Percentiles rank a stretch among this genome's conserved stretches.
These are phyloP conservation scores for Zoysia pacifica DNA, from an alignment of 176 grass and related monocot genomes.

Conservation along the genomic window DNA sequence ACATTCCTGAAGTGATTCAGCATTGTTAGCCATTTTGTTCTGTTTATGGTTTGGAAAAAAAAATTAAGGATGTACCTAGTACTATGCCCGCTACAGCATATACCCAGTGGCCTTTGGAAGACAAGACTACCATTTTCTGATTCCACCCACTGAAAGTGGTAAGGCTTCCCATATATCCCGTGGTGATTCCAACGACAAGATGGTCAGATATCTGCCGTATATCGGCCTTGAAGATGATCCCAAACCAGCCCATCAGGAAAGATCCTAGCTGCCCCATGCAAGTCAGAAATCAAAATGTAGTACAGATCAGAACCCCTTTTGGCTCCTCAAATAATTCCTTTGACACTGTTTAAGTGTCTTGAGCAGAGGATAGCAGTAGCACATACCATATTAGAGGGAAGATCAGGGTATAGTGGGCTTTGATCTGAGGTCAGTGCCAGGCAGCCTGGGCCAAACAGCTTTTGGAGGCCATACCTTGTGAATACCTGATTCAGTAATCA, in stretches of 20 bases:
- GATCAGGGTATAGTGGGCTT: conserved; percentile 79
- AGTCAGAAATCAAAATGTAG: conserved; percentile 20
- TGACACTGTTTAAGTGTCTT: conserved; percentile 5
- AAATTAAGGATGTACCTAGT: conserved; percentile 49
- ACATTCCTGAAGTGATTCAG: conserved; percentile 58
- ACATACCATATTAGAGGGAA: conserved; percentile 91
- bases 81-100: conserved; percentile 71
- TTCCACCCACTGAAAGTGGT: conserved; percentile 99
- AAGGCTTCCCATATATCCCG: conserved; percentile 85
- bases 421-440: conserved; percentile 72
- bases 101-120: conserved; percentile 87
- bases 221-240: conserved; percentile 92
- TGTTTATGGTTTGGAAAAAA: neutral
- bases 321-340: conserved; percentile 10
- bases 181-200: conserved; percentile 71
- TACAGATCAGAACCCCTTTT: neutral
- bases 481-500: conserved; percentile 61
- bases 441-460: conserved; percentile 71
- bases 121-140: conserved; percentile 75
- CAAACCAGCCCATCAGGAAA: conserved; percentile 95
- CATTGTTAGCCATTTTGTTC: conserved; percentile 15
- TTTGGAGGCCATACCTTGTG: conserved; percentile 88
- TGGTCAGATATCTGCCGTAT: conserved; percentile 76
- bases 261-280: conserved; percentile 76
- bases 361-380: neutral